Conservation (phyloP, 1,139 yeast species). For the Magnusiomyces sp. region DNA sequence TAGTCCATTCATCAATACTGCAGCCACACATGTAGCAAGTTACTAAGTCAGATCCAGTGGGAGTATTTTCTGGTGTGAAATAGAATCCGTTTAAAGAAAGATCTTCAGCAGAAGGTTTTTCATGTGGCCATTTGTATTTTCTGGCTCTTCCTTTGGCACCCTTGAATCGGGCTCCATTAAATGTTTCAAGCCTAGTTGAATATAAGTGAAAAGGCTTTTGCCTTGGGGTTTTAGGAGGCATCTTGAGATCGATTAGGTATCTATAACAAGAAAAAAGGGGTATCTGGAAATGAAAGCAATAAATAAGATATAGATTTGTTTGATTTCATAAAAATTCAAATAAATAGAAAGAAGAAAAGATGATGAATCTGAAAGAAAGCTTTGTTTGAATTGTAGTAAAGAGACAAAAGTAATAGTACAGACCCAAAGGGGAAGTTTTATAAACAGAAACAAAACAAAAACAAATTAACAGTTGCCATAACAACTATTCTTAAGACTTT, state of each 20-base stretch:
- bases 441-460: too few species aligned
- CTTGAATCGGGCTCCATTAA: slow-evolving; percentile 19
- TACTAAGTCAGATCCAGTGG: slow-evolving; percentile 39
- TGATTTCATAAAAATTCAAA: too few species aligned
- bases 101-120: slow-evolving; percentile 22
- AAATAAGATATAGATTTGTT: too few species aligned
- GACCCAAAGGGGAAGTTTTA: too few species aligned
- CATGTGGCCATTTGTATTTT: slow-evolving; percentile 28
- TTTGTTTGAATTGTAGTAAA: too few species aligned
- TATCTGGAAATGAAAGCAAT: too few species aligned
- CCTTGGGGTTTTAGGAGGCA: slow-evolving; percentile 1
- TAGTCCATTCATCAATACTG: slow-evolving; percentile 34
- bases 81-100: slow-evolving; percentile 65
- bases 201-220: slow-evolving; percentile 14
- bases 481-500: too few species aligned
- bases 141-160: slow-evolving; percentile 21
- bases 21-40: slow-evolving; percentile 55
- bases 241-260: not conserved
- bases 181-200: slow-evolving; percentile 24
- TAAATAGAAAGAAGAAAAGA: too few species aligned
- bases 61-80: slow-evolving; percentile 42
- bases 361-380: too few species aligned
- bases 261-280: too few species aligned
- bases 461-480: too few species aligned
- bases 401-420: too few species aligned